Evolutionary conservation across 495 filamentous ascomycete species (phyloP).

Genomic region (Trichoderma reesei): DNA sequence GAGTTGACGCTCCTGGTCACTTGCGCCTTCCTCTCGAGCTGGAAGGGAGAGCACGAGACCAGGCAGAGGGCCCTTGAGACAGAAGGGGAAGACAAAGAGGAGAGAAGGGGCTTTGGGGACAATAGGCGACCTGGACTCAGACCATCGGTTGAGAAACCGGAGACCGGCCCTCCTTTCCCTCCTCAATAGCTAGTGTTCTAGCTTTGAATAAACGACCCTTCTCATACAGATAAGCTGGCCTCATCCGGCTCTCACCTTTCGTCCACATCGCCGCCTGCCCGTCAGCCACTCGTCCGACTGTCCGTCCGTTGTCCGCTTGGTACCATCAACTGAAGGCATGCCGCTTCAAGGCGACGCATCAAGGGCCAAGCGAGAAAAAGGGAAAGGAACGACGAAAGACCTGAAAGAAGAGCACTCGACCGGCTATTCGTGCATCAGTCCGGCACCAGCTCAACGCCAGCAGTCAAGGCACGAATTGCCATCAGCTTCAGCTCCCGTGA

Average conservation of each 20-base stretch:
- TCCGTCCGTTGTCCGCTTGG: background rate
- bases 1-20: background rate
- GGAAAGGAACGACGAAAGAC: background rate
- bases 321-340: background rate
- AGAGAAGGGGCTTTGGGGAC: background rate
- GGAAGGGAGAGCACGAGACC: background rate
- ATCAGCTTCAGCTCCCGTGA: background rate
- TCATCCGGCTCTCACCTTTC: background rate
- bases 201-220: background rate
- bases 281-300: too few species aligned
- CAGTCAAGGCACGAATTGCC: background rate
- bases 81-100: background rate
- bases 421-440: background rate
- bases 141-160: background rate
- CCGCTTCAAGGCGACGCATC: background rate
- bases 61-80: too few species aligned
- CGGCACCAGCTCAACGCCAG: background rate
- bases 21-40: background rate
- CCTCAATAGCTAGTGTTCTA: constrained; percentile 1
- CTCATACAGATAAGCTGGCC: background rate
- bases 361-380: background rate
- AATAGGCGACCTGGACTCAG: background rate
- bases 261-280: background rate
- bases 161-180: background rate
- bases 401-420: background rate